A percentile compares a stretch with the other conserved stretches of the same genome.
phyloP scores from a whole-genome alignment of 2,329 filamentous ascomycete genomes.

The Rutstroemia sp. region DNA sequence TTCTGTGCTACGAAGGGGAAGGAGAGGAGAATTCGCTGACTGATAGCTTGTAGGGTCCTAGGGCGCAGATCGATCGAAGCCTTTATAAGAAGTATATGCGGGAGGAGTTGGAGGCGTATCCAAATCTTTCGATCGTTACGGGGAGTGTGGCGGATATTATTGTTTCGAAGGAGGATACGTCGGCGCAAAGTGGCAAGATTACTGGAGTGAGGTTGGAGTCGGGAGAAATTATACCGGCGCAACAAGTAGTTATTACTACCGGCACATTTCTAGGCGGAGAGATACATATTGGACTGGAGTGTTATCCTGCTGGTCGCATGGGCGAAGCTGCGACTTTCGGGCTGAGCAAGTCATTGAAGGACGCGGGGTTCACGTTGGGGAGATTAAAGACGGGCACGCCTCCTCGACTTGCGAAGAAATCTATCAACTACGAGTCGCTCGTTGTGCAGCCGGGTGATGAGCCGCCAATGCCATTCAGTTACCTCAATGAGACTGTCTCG shows the following conservation, averaged over 20 bases:
- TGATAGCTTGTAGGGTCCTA: slow-evolving; percentile 52
- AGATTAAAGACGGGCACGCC: slow-evolving; percentile 94
- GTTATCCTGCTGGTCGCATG: slow-evolving; percentile 81
- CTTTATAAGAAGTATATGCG: slow-evolving; percentile 89
- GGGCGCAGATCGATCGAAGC: slow-evolving; percentile 88
- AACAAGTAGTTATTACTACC: slow-evolving; percentile 86
- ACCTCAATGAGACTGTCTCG: slow-evolving; percentile 69
- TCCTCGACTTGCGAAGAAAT: slow-evolving; percentile 72
- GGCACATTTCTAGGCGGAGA: slow-evolving; percentile 93
- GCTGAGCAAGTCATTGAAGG: slow-evolving; percentile 79
- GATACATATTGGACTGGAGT: slow-evolving; percentile 87
- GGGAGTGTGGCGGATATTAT: slow-evolving; percentile 93
- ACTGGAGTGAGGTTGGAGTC: slow-evolving; percentile 81
- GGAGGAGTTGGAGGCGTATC: slow-evolving; percentile 71
- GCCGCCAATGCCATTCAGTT: slow-evolving; percentile 85
- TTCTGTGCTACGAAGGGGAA: neutral
- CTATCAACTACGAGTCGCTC: slow-evolving; percentile 70
- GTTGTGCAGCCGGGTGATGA: slow-evolving; percentile 75
- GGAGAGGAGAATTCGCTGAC: neutral
- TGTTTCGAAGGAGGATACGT: slow-evolving; percentile 47
- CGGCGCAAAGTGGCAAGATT: slow-evolving; percentile 59
- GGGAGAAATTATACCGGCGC: slow-evolving; percentile 73
- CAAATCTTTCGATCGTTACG: slow-evolving; percentile 71
- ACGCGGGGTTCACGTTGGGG: slow-evolving; percentile 84
- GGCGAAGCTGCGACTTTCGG: slow-evolving; percentile 91